Percentiles rank a stretch among this genome's conserved stretches.
These are phyloP conservation scores for Schizochytrium sp. DNA, from an alignment of 108 stramenopile species.

Conservation along the genomic window DNA sequence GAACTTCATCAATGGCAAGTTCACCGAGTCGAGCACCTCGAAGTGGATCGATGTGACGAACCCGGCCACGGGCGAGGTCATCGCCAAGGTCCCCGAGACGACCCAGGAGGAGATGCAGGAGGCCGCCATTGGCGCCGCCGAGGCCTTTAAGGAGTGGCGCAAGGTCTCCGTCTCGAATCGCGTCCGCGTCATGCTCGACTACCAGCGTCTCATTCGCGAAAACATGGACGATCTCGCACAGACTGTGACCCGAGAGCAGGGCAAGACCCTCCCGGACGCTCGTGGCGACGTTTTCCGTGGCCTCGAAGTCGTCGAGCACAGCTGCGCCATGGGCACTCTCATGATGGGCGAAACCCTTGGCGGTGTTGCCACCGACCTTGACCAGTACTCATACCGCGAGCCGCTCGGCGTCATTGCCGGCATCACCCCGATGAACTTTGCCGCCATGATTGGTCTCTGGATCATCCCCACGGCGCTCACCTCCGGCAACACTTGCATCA, in stretches of 20 bases:
- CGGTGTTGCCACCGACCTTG: slow-evolving; percentile 61
- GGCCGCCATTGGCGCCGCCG: slow-evolving; percentile 64
- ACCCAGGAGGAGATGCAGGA: slow-evolving; percentile 54
- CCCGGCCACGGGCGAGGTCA: slow-evolving; percentile 31
- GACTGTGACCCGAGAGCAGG: slow-evolving; percentile 81
- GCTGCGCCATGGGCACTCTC: slow-evolving; percentile 41
- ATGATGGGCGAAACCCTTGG: slow-evolving; percentile 75
- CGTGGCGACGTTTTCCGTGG: slow-evolving; percentile 89
- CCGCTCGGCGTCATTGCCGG: slow-evolving; percentile 87
- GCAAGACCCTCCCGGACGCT: slow-evolving; percentile 92
- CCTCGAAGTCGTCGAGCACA: slow-evolving; percentile 82
- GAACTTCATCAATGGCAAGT: slow-evolving; percentile 49
- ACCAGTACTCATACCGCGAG: slow-evolving; percentile 73
- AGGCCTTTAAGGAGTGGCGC: slow-evolving; percentile 67
- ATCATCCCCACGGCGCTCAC: slow-evolving; percentile 89
- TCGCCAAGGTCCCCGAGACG: slow-evolving; percentile 40
- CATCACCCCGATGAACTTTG: slow-evolving; percentile 78
- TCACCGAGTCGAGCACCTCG: slow-evolving; percentile 29
- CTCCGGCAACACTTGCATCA: slow-evolving; percentile 77
- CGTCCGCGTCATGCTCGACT: slow-evolving; percentile 79
- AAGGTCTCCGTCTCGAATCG: slow-evolving; percentile 45
- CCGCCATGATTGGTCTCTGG: slow-evolving; percentile 50
- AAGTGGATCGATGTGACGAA: slow-evolving; percentile 47
- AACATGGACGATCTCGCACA: slow-evolving; percentile 72
- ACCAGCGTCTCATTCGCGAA: slow-evolving; percentile 67